Evolutionary conservation across 495 filamentous ascomycete genomes (phyloP).

Genomic region (Cercophora samala): DNA sequence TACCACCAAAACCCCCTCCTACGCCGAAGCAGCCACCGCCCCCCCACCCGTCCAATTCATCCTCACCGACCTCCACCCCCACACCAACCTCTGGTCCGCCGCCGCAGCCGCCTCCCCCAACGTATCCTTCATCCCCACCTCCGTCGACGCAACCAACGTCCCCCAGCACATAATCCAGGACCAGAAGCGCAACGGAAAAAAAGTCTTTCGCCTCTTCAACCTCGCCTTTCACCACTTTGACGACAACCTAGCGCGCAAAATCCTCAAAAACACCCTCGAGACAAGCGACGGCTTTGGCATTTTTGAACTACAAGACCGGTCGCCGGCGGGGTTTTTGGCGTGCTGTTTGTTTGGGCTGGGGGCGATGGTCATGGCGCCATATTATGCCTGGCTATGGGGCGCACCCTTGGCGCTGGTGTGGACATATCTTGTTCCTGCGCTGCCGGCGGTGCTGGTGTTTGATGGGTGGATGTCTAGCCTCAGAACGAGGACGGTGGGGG

Average conservation of each 20-base stretch:
- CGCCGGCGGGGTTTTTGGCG: constrained; percentile 49
- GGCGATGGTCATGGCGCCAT: constrained; percentile 54
- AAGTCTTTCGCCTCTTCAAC: constrained; percentile 65
- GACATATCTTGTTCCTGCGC: constrained; percentile 60
- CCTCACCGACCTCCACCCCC: constrained; percentile 67
- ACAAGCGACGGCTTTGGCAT: constrained; percentile 47
- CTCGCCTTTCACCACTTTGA: constrained; percentile 77
- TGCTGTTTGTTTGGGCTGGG: constrained; percentile 54
- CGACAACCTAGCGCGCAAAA: constrained; percentile 53
- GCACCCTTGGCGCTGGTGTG: constrained; percentile 57
- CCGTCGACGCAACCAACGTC: constrained; percentile 61
- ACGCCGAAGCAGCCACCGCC: constrained; percentile 21
- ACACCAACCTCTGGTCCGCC: constrained; percentile 58
- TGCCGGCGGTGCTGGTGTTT: constrained; percentile 61
- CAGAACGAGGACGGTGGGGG: constrained; percentile 60
- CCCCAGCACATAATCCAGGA: constrained; percentile 45
- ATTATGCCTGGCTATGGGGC: constrained; percentile 54
- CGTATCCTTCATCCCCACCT: constrained; percentile 52
- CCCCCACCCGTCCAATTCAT: constrained; percentile 53
- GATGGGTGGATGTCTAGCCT: constrained; percentile 65
- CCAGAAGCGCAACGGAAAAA: constrained; percentile 33
- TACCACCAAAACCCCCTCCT: constrained; percentile 10
- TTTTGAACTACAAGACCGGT: constrained; percentile 68
- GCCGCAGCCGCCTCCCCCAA: constrained; percentile 47
- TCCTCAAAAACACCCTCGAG: constrained; percentile 60